Evolutionary conservation across 305 asterid genomes (phyloP), one percentile per base, ranked within the genome.

Genomic region (Solanum hybrid): DNA sequence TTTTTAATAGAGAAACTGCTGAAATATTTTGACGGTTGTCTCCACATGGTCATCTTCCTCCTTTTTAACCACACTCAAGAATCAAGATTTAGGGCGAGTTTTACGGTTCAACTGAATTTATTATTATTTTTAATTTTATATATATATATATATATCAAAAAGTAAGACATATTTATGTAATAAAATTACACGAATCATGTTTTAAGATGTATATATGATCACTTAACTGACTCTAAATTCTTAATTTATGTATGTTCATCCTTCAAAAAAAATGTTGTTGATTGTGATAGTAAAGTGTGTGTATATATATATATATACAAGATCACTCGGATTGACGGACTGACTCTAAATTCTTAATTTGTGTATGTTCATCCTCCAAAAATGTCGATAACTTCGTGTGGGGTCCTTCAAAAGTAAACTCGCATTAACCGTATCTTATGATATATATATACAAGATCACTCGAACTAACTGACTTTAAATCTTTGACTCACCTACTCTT

Each of bases 1-100:
- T 22, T 90, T 87, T 51, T 88, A 91, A 90, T 88, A 90, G 38
- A 87, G 79, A 12, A 80, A 87, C 87, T 86, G 75, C 88, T 24
- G 86, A 89, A 27, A 72, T 71, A 76, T 78, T 88, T 89, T 64
- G 60, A 24, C 56, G 86, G 89, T 91, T 72, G 93, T 88, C 87
- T 45, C 92, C 94, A 90, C 93, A 92, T 92, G 94, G 91, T 88
- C 71, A 36, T 14, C 78, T 71, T 24, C 31, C 37, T 19, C 66
- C 35, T 86, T 85, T 60, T 85, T 85, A 85, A 45, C 22, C 86
- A n/a, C 32, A 78, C 22, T n/a, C 60, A 36, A 22, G 1, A 36
- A 10, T 7, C 11, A 36, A 35, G 84, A 78, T 78, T 34, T 22
- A 10, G 82, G 82, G 45, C 3, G 45, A 2, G 82, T 77, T 78